Evolutionary conservation across 2,329 filamentous ascomycete genomes (phyloP).

Genomic region (Elsinoe necatrix): DNA sequence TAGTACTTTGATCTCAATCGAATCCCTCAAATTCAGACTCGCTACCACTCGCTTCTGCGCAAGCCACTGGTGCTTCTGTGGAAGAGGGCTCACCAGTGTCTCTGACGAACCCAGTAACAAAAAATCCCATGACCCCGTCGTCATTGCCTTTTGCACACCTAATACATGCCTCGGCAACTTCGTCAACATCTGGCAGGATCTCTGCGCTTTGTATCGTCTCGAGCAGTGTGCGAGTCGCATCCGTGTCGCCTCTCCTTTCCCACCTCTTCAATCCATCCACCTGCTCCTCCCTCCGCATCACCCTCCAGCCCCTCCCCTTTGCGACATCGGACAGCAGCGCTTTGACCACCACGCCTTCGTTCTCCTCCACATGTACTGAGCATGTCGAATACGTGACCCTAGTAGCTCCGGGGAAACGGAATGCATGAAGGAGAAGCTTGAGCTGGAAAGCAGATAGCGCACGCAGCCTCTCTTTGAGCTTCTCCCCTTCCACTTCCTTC

Average conservation of each 20-base stretch:
- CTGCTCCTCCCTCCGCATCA: constrained; percentile 65
- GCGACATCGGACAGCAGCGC: constrained; percentile 63
- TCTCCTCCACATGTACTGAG: constrained; percentile 78
- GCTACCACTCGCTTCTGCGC: neutral
- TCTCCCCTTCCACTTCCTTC: constrained; percentile 40
- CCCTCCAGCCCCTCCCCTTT: constrained; percentile 60
- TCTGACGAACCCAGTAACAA: constrained; percentile 77
- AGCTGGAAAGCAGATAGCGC: constrained; percentile 77
- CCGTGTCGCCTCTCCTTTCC: constrained; percentile 48
- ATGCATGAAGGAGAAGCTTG: constrained; percentile 71
- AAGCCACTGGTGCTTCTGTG: neutral
- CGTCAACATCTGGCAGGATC: constrained; percentile 25
- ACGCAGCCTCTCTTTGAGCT: constrained; percentile 56
- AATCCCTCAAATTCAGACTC: constrained; percentile 9
- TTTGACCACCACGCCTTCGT: constrained; percentile 71
- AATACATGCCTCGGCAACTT: constrained; percentile 20
- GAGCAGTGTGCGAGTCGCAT: constrained; percentile 29
- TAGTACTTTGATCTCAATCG: neutral
- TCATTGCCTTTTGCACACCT: constrained; percentile 28
- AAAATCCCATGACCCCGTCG: constrained; percentile 78
- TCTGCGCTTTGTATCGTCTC: constrained; percentile 21
- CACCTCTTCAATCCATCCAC: constrained; percentile 67
- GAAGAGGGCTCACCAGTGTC: constrained; percentile 29
- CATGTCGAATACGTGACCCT: constrained; percentile 91
- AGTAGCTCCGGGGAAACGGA: constrained; percentile 65